Evolutionary conservation across 805 yeast genomes (phyloP).

Genomic region (Grigorovia humatica): DNA sequence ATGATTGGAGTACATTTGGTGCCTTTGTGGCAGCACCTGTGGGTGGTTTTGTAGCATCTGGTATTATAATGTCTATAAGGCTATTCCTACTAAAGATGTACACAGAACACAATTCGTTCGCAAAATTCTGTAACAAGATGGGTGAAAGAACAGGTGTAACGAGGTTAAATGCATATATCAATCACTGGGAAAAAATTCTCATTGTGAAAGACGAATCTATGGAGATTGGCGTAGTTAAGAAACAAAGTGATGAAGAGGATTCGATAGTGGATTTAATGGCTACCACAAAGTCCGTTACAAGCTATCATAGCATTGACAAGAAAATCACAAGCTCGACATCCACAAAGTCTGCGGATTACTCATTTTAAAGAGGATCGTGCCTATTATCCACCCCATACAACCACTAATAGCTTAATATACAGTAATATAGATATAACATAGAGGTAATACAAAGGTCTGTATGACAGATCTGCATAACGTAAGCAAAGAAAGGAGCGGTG

Average conservation of each 20-base stretch:
- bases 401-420: too few species aligned
- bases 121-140: conserved; percentile 1
- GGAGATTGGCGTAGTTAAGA: neutral
- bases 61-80: conserved; percentile 42
- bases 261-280: neutral
- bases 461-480: too few species aligned
- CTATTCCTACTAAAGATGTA: conserved; percentile 22
- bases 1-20: conserved; percentile 92
- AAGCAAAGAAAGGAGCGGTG: too few species aligned
- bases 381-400: too few species aligned
- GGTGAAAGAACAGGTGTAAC: conserved; percentile 9
- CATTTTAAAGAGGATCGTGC: neutral
- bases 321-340: neutral
- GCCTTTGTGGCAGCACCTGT: conserved; percentile 88
- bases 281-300: neutral
- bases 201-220: neutral
- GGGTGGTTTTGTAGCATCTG: conserved; percentile 58
- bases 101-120: conserved; percentile 4
- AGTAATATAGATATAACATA: too few species aligned
- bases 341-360: neutral
- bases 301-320: neutral
- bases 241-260: neutral
- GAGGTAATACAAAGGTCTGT: too few species aligned
- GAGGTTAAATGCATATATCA: neutral
- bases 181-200: neutral